These are phyloP conservation scores for Globisporangium ultimum DNA, from an alignment of 352 stramenopile genomes.

Conservation along the genomic window DNA sequence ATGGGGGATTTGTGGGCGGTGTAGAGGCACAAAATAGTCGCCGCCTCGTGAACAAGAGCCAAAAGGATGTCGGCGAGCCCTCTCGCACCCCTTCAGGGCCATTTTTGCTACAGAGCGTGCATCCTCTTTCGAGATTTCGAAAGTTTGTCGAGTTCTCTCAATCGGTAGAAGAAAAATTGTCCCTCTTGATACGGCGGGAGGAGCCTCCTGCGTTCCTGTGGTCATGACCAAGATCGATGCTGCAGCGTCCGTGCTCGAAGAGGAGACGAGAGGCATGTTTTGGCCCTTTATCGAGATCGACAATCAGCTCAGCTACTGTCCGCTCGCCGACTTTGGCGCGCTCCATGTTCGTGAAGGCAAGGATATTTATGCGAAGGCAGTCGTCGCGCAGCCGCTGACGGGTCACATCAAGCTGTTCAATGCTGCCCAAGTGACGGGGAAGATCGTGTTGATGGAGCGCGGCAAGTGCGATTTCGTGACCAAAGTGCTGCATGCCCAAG, in stretches of 20 bases:
- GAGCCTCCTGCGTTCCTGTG: neutral
- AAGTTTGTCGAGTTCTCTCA: neutral
- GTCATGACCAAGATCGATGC: neutral
- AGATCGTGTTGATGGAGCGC: slow-evolving; percentile 63
- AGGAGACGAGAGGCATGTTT: slow-evolving; percentile 34
- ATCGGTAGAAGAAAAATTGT: neutral
- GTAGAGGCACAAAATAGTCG: neutral
- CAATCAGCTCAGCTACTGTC: slow-evolving; percentile 56
- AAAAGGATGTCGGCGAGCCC: neutral
- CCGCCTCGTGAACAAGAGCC: neutral
- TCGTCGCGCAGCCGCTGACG: slow-evolving; percentile 60
- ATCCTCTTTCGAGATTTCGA: neutral
- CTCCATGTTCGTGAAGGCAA: slow-evolving; percentile 35
- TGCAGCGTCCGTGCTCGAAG: neutral
- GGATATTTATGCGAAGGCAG: slow-evolving; percentile 45
- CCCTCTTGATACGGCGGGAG: neutral
- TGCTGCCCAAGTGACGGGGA: slow-evolving; percentile 32
- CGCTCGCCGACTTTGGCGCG: slow-evolving; percentile 61
- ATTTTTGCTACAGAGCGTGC: too few species aligned
- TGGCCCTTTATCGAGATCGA: slow-evolving; percentile 70
- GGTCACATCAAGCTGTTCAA: slow-evolving; percentile 51
- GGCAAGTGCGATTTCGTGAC: slow-evolving; percentile 77
- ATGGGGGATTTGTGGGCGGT: neutral
- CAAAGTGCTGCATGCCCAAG: slow-evolving; percentile 66
- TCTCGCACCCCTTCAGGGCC: neutral